Conservation (phyloP, 208 protist species). For the Wallacemonas sp. region DNA sequence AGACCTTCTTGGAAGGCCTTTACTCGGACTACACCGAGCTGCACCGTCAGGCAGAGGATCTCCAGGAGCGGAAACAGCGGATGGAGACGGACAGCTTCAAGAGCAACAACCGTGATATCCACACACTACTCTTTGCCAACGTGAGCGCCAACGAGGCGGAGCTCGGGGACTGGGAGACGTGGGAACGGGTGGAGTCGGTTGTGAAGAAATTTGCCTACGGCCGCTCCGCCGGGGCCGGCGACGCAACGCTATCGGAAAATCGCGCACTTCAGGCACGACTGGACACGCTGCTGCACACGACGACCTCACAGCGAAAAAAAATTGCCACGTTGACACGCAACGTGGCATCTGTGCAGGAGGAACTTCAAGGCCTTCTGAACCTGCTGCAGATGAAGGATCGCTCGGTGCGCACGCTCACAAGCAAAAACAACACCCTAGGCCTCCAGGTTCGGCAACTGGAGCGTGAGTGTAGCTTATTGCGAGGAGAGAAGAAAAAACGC, state of each 20-base stretch:
- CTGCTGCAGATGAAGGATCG: constrained; percentile 54
- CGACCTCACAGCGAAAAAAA: constrained; percentile 4
- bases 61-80: constrained; percentile 43
- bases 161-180: constrained; percentile 80
- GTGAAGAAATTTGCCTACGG: constrained; percentile 76
- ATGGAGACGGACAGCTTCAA: constrained; percentile 54
- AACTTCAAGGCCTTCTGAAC: constrained; percentile 48
- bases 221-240: constrained; percentile 12
- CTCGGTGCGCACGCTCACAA: constrained; percentile 40
- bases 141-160: constrained; percentile 21
- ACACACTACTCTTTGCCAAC: constrained; percentile 49
- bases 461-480: constrained; percentile 33
- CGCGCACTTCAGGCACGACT: constrained; percentile 34
- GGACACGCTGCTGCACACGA: constrained; percentile 12
- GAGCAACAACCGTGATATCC: constrained; percentile 67
- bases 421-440: constrained; percentile 26
- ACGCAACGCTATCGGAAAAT: constrained; percentile 7
- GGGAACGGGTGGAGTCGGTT: constrained; percentile 57
- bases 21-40: constrained; percentile 77
- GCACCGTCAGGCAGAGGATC: constrained; percentile 53
- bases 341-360: constrained; percentile 32
- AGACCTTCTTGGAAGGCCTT: constrained; percentile 59
- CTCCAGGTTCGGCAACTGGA: constrained; percentile 57
- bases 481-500: constrained; percentile 20
- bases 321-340: constrained; percentile 16